These are phyloP conservation scores for Trametes polyzona DNA, from an alignment of 1,284 basidiomycete species.

Conservation along the genomic window DNA sequence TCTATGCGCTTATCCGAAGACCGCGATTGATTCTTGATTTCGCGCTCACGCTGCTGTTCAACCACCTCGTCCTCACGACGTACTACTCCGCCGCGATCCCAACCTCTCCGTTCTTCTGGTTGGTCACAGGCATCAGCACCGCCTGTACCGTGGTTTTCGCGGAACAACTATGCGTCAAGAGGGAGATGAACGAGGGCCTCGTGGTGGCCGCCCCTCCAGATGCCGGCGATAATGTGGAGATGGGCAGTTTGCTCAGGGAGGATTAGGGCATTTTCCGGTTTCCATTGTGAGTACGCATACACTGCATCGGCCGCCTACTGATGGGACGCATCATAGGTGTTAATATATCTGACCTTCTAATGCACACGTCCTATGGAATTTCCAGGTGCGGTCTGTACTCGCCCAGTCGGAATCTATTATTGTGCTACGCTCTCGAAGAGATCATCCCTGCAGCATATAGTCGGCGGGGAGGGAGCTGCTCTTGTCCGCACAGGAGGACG, in stretches of 20 bases:
- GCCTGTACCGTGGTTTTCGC: slow-evolving; percentile 79
- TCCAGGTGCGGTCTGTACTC: too few species aligned
- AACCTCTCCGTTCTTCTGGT: slow-evolving; percentile 89
- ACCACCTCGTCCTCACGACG: slow-evolving; percentile 89
- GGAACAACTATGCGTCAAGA: slow-evolving; percentile 90
- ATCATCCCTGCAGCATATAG: too few species aligned
- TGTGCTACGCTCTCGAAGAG: too few species aligned
- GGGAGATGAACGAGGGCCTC: slow-evolving; percentile 91
- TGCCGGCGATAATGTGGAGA: slow-evolving; percentile 52
- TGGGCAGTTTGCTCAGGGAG: slow-evolving; percentile 53
- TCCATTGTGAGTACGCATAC: neutral
- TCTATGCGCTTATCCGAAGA: slow-evolving; percentile 86
- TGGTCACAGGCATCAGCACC: slow-evolving; percentile 74
- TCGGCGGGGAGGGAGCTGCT: too few species aligned
- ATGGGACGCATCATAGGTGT: neutral
- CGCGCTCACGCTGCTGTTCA: slow-evolving; percentile 85
- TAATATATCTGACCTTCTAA: slow-evolving; percentile 1
- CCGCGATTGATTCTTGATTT: slow-evolving; percentile 97
- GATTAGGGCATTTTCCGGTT: slow-evolving; percentile 25
- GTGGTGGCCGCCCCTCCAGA: slow-evolving; percentile 52
- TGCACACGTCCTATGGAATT: neutral
- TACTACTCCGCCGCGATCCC: slow-evolving; percentile 91
- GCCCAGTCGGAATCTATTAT: too few species aligned
- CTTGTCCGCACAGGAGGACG: too few species aligned
- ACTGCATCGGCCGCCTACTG: neutral